Conservation (phyloP, 345 rosid genomes). For the Combretum micranthum region DNA sequence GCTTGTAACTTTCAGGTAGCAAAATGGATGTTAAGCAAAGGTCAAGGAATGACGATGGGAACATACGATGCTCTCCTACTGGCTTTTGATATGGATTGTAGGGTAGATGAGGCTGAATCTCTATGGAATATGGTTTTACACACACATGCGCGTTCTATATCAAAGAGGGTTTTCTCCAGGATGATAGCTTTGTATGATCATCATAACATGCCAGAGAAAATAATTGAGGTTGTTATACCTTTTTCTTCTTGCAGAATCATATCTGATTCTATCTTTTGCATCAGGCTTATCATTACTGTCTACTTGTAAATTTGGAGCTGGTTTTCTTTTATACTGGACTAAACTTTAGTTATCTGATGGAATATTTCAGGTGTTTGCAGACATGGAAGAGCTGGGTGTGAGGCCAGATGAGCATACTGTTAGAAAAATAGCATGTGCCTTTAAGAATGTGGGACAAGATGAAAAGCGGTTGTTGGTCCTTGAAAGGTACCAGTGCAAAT, state of each 20-base stretch:
- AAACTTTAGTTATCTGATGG: not conserved
- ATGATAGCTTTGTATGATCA: conserved; percentile 81
- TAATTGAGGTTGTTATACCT: conserved; percentile 49
- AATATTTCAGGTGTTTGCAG: conserved; percentile 62
- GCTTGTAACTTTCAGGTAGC: conserved; percentile 43
- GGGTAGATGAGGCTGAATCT: conserved; percentile 71
- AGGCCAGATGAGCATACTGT: conserved; percentile 74
- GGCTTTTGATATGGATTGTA: conserved; percentile 78
- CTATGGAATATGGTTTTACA: conserved; percentile 86
- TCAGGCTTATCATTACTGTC: no score
- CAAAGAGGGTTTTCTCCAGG: conserved; percentile 71
- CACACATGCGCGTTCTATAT: conserved; percentile 63
- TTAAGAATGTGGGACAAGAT: conserved; percentile 50
- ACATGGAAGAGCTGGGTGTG: conserved; percentile 86
- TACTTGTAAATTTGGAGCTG: no score
- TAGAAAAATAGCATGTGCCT: conserved; percentile 56
- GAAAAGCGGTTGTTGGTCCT: conserved; percentile 52
- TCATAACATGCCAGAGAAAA: conserved; percentile 55
- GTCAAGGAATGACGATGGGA: conserved; percentile 88
- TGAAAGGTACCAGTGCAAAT: conserved; percentile 45
- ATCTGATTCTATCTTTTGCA: not conserved
- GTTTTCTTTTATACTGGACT: not conserved
- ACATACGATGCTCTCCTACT: conserved; percentile 69
- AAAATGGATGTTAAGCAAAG: conserved; percentile 95
- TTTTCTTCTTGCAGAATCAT: not conserved